phyloP scores from a whole-genome alignment of 768 basidiomycete genomes.

The Leccinum aurantiacum region DNA sequence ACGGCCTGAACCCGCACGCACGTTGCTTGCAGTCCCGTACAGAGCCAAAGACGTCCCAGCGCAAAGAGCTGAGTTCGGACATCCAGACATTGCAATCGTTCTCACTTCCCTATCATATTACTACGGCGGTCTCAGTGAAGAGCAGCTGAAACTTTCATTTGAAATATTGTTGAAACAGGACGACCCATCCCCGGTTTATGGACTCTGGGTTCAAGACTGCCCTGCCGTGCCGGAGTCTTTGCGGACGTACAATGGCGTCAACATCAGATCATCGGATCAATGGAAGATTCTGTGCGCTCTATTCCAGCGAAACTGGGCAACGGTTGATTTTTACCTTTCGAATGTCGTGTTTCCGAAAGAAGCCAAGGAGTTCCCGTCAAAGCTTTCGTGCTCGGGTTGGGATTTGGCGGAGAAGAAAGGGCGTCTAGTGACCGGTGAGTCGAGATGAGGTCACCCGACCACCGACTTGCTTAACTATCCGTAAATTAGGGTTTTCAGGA shows the following conservation, averaged over 20 bases:
- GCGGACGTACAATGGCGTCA: neutral
- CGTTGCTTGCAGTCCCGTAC: conserved; percentile 33
- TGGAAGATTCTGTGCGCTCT: conserved; percentile 3
- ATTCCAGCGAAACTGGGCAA: conserved; percentile 1
- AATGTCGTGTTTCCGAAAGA: conserved; percentile 35
- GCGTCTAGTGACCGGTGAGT: neutral
- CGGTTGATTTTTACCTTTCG: conserved; percentile 21
- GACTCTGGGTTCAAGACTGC: neutral
- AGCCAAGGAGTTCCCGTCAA: conserved; percentile 32
- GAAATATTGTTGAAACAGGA: conserved; percentile 3
- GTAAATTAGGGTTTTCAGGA: conserved; percentile 36
- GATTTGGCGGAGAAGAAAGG: conserved; percentile 33
- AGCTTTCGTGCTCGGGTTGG: conserved; percentile 33
- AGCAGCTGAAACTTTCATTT: conserved; percentile 2
- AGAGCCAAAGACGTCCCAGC: conserved; percentile 37
- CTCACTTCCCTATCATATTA: conserved; percentile 37
- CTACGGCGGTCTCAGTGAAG: conserved; percentile 13
- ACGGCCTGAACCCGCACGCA: neutral
- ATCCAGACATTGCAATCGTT: conserved; percentile 34
- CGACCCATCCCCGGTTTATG: conserved; percentile 4
- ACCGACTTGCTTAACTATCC: no score
- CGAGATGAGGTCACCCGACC: neutral
- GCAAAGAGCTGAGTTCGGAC: conserved; percentile 33
- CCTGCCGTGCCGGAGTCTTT: neutral
- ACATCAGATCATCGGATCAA: conserved; percentile 8